phyloP scores from a whole-genome alignment of 352 stramenopile genomes.

The Phytophthora constricta region DNA sequence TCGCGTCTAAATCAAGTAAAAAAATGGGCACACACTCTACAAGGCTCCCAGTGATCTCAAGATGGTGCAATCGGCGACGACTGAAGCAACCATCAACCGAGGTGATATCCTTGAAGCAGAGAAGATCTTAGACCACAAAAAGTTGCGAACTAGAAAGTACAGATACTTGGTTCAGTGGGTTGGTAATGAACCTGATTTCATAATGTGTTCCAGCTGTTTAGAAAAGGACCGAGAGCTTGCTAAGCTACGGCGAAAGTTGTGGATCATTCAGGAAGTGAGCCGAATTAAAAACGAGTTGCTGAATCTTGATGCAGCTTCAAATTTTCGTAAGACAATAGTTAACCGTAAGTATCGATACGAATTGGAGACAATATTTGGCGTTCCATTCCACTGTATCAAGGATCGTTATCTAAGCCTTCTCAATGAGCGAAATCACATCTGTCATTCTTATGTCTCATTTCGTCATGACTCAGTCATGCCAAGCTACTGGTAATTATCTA shows the following conservation, averaged over 20 bases:
- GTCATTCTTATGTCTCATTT: neutral
- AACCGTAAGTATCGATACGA: neutral
- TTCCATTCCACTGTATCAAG: neutral
- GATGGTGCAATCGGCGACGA: slow-evolving; percentile 15
- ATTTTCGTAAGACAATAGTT: neutral
- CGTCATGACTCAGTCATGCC: neutral
- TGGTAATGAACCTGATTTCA: too few relatives aligned
- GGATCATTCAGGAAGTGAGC: too few relatives aligned
- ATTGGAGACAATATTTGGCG: neutral
- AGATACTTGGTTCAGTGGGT: too few relatives aligned
- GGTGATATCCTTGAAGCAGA: slow-evolving; percentile 28
- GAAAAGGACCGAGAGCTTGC: too few relatives aligned
- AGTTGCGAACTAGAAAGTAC: slow-evolving; percentile 18
- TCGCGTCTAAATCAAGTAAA: slow-evolving; percentile 20
- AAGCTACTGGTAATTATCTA: slow-evolving; percentile 4
- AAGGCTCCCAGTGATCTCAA: too few relatives aligned
- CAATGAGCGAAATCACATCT: neutral
- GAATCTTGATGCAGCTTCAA: neutral
- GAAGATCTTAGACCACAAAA: too few relatives aligned
- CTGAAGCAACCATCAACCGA: slow-evolving; percentile 12
- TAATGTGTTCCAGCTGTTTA: too few relatives aligned
- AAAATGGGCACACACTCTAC: slow-evolving; percentile 32
- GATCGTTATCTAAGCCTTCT: neutral
- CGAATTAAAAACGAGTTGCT: too few relatives aligned
- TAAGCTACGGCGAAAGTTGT: too few relatives aligned